Percentiles rank a stretch among this genome's conserved stretches.
These are phyloP conservation scores for Urochloa ruziziensis DNA, from an alignment of 176 grass and related monocot species.

Conservation along the genomic window DNA sequence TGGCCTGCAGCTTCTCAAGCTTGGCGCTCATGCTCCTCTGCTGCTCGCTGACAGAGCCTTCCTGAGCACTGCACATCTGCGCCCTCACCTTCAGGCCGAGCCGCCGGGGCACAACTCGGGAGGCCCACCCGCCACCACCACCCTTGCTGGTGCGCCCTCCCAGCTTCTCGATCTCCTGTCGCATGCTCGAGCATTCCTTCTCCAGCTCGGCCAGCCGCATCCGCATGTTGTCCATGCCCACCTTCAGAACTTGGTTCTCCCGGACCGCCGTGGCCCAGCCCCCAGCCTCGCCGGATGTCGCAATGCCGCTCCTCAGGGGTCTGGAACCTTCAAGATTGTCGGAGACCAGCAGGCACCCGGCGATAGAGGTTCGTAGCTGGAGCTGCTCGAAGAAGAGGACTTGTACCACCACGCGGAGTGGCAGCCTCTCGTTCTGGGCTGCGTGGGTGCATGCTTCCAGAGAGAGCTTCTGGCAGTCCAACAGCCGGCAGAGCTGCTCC, in stretches of 20 bases:
- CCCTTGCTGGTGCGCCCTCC: constrained; percentile 36
- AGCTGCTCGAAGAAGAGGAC: constrained; percentile 97
- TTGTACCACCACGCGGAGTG: constrained; percentile 69
- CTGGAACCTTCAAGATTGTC: constrained; percentile 75
- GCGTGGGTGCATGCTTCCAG: constrained; percentile 91
- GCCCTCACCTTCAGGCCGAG: constrained; percentile 68
- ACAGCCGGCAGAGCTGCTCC: constrained; percentile 77
- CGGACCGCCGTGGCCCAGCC: constrained; percentile 60
- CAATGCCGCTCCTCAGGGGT: constrained; percentile 53
- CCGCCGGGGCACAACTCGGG: constrained; percentile 45
- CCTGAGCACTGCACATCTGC: constrained; percentile 84
- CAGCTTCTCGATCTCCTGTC: constrained; percentile 83
- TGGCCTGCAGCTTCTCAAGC: constrained; percentile 74
- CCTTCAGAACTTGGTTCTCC: constrained; percentile 91
- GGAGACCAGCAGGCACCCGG: constrained; percentile 77
- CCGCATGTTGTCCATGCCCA: constrained; percentile 86
- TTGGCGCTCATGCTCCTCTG: constrained; percentile 62
- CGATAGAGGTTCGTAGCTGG: constrained; percentile 81
- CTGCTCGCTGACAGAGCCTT: constrained; percentile 66
- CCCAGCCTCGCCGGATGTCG: constrained; percentile 56
- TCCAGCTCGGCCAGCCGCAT: constrained; percentile 69
- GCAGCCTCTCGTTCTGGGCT: constrained; percentile 85
- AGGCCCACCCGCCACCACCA: constrained; percentile 32
- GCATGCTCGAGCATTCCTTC: constrained; percentile 81
- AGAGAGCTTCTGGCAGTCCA: constrained; percentile 93